phyloP scores from a whole-genome alignment of 768 basidiomycete genomes.

The Candolleomyces efflorescens region DNA sequence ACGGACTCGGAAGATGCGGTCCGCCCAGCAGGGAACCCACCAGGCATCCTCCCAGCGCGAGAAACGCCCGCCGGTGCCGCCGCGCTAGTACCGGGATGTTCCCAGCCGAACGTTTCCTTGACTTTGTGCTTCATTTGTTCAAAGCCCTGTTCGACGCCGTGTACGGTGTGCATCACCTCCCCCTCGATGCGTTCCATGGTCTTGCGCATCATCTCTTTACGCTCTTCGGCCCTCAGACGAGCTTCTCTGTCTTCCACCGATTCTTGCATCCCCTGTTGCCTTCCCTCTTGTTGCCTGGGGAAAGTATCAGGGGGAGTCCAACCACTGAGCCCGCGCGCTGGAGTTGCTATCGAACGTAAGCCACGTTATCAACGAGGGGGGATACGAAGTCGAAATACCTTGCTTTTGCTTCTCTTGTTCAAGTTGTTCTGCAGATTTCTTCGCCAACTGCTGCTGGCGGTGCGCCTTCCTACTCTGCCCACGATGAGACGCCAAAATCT shows the following conservation, averaged over 20 bases:
- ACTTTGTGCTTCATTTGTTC: background rate
- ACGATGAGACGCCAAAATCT: background rate
- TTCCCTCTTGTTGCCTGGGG: background rate
- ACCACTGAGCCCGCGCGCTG: too few species aligned
- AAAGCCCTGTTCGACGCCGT: background rate
- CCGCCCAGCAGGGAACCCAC: background rate
- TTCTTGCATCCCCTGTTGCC: background rate
- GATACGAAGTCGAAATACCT: too few species aligned
- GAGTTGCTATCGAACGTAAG: too few species aligned
- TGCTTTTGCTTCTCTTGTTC: background rate
- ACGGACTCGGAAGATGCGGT: background rate
- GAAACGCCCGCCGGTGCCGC: background rate
- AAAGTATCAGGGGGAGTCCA: background rate
- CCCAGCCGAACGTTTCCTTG: background rate
- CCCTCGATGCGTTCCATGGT: background rate
- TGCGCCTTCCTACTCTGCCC: background rate
- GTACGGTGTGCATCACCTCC: background rate
- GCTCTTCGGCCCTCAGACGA: background rate
- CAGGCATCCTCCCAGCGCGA: background rate
- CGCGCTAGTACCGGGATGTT: background rate
- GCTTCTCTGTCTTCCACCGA: background rate
- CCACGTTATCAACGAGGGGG: too few species aligned
- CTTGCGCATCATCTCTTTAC: background rate
- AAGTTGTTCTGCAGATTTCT: background rate
- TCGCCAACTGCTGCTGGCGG: background rate